Conservation (phyloP, 805 yeast genomes). For the Hanseniaspora clermontiae region DNA sequence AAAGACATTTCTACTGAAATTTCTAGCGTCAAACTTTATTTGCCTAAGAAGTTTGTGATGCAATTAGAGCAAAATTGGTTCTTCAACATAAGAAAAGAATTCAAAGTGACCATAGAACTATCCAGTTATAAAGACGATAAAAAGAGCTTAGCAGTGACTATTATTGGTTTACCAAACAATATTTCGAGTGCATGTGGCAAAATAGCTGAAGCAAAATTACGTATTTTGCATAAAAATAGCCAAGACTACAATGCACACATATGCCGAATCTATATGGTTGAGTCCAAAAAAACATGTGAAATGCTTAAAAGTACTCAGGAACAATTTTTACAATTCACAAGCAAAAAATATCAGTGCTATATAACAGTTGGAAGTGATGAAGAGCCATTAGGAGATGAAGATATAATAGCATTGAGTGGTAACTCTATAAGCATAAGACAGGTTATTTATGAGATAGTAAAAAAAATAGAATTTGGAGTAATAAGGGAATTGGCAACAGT, state of each 20-base stretch:
- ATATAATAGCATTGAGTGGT: not conserved
- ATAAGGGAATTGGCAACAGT: not conserved
- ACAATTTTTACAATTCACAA: not conserved
- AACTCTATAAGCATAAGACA: not conserved
- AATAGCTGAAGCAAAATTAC: not conserved
- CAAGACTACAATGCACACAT: not conserved
- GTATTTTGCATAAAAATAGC: not conserved
- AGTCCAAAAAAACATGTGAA: not conserved
- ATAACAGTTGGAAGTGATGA: not conserved
- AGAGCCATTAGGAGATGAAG: not conserved
- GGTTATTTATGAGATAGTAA: not conserved
- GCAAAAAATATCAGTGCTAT: not conserved
- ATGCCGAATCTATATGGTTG: not conserved
- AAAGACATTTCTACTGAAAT: not conserved
- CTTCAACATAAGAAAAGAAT: not conserved
- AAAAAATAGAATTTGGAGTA: not conserved
- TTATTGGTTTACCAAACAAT: not conserved
- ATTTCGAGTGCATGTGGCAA: not conserved
- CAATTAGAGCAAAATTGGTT: conserved; percentile 4
- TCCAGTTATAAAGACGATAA: not conserved
- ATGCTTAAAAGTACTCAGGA: not conserved
- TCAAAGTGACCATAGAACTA: not conserved
- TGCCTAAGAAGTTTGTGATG: not conserved
- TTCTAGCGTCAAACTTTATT: not conserved
- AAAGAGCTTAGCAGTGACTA: not conserved